A percentile compares a stretch with the other conserved stretches of the same genome.
phyloP scores from a whole-genome alignment of 495 filamentous ascomycete species.

The Penicillium manginii region DNA sequence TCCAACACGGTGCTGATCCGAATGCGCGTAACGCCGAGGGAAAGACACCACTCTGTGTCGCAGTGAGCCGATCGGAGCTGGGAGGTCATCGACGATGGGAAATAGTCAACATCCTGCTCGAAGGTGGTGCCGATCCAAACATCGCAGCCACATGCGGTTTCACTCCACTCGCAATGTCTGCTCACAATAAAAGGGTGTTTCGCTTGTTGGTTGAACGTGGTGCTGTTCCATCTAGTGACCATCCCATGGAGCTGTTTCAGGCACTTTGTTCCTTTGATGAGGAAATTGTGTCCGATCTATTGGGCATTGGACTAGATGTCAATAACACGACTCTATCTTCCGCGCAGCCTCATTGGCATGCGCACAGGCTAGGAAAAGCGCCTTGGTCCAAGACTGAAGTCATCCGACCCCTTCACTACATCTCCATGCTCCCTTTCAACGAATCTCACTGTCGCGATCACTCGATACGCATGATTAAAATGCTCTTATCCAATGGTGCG shows the following conservation, averaged over 20 bases:
- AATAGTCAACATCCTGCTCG: conserved; percentile 21
- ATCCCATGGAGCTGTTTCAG: conserved; percentile 26
- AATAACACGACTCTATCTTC: conserved; percentile 19
- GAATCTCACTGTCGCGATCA: conserved; percentile 19
- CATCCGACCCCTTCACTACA: conserved; percentile 22
- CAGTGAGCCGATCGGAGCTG: conserved; percentile 22
- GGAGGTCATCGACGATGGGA: conserved; percentile 20
- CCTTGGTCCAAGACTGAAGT: neutral
- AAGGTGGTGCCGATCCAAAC: too few relatives aligned
- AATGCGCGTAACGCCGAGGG: conserved; percentile 37
- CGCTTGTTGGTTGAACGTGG: conserved; percentile 21
- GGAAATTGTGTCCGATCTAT: conserved; percentile 13
- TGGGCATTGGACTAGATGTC: conserved; percentile 19
- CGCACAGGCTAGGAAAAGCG: conserved; percentile 9
- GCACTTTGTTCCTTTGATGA: conserved; percentile 16
- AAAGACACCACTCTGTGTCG: conserved; percentile 45
- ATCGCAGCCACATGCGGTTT: conserved; percentile 27
- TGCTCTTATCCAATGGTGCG: conserved; percentile 18
- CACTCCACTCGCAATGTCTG: conserved; percentile 21
- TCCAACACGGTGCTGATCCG: conserved; percentile 45
- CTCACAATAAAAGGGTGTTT: conserved; percentile 18
- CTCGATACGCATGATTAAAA: conserved; percentile 16
- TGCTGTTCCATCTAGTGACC: conserved; percentile 20
- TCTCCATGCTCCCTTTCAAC: conserved; percentile 24
- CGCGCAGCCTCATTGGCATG: conserved; percentile 21